Conservation (phyloP, 192 early-diverging fungal species). For the Oehlia diaphana region DNA sequence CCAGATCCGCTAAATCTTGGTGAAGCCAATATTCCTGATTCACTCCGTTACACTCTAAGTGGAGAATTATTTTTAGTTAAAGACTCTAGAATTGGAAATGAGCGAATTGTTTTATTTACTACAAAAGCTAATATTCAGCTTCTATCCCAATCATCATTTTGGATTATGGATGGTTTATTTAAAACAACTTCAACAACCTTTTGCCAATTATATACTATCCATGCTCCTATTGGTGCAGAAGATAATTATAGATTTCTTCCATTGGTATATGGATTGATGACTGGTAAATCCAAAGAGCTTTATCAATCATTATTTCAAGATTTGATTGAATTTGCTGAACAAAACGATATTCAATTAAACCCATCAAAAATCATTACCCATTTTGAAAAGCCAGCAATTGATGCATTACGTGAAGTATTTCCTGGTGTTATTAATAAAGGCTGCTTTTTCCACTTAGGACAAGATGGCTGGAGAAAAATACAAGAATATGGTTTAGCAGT, state of each 20-base stretch:
- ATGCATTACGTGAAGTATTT: neutral
- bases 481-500: neutral
- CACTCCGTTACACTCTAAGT: neutral
- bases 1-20: neutral
- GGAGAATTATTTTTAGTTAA: neutral
- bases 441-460: neutral
- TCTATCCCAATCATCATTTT: neutral
- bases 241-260: neutral
- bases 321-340: neutral
- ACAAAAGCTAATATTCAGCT: constrained; percentile 6
- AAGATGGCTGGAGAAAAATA: constrained; percentile 1
- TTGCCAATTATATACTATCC: neutral
- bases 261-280: neutral
- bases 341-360: neutral
- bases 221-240: neutral
- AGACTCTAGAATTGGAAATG: neutral
- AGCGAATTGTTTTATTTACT: constrained; percentile 2
- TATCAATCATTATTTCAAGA: constrained; percentile 2
- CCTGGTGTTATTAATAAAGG: neutral
- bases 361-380: neutral
- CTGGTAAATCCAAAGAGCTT: neutral
- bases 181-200: neutral
- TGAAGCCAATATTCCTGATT: neutral
- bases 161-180: constrained; percentile 12
- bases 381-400: constrained; percentile 17